Conservation (phyloP, 148 eudicot species). For the Mesembryanthemum crystallinum region DNA sequence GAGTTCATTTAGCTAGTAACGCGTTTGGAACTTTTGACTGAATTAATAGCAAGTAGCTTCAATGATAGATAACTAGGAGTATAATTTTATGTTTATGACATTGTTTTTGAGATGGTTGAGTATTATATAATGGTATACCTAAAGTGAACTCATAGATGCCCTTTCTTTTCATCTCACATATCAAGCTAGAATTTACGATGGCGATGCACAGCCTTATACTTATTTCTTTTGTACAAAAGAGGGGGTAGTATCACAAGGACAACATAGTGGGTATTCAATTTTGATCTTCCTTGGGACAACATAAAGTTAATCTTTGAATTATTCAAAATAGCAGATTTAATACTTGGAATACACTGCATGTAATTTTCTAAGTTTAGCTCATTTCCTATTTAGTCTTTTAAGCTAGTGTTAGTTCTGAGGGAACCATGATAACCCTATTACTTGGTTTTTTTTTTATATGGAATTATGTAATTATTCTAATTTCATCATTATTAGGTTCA, state of each 20-base stretch:
- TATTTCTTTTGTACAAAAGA: too few species aligned
- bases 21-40: too few species aligned
- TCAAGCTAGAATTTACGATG: too few species aligned
- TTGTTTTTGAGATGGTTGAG: too few species aligned
- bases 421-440: not conserved
- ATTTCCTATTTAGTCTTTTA: not conserved
- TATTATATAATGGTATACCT: too few species aligned
- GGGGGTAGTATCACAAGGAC: not conserved
- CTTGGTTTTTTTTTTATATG: not conserved
- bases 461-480: not conserved
- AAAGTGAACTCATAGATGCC: too few species aligned
- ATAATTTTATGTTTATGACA: too few species aligned
- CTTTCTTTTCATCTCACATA: too few species aligned
- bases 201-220: too few species aligned
- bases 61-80: too few species aligned
- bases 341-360: not conserved
- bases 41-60: too few species aligned
- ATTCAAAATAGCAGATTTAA: not conserved
- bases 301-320: not conserved
- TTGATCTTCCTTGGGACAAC: not conserved
- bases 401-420: not conserved
- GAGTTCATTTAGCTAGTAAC: too few species aligned
- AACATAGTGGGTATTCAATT: not conserved
- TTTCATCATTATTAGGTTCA: not conserved
- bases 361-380: not conserved